Evolutionary conservation across 2,329 filamentous ascomycete species (phyloP).

Genomic region (Aureobasidium leucospermi): DNA sequence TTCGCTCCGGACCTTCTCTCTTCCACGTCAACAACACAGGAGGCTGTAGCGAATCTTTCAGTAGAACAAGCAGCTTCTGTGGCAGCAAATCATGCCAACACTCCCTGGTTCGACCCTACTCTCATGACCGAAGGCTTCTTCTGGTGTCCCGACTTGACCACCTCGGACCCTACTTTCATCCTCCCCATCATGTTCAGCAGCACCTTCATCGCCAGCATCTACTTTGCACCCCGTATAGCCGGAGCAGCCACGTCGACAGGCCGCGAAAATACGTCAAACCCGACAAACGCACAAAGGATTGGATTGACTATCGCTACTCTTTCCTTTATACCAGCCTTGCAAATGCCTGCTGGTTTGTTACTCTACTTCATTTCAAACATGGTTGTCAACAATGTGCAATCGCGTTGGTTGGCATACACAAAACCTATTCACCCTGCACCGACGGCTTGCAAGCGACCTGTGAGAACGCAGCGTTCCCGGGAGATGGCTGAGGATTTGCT

Average conservation of each 20-base stretch:
- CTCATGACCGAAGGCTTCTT: conserved; percentile 51
- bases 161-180: conserved; percentile 43
- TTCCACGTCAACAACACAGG: background rate
- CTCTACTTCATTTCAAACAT: conserved; percentile 30
- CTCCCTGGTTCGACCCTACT: conserved; percentile 38
- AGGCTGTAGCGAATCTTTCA: background rate
- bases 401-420: conserved; percentile 21
- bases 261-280: background rate
- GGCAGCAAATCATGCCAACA: background rate
- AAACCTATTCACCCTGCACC: conserved; percentile 21
- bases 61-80: background rate
- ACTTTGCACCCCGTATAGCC: conserved; percentile 15
- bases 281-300: conserved; percentile 17
- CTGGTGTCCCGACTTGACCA: conserved; percentile 53
- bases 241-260: conserved; percentile 5
- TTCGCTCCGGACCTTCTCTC: background rate
- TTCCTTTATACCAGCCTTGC: conserved; percentile 27
- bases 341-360: conserved; percentile 34
- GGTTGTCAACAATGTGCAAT: conserved; percentile 17
- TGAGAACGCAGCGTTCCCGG: conserved; percentile 17
- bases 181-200: conserved; percentile 44
- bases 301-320: conserved; percentile 26
- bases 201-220: conserved; percentile 44
- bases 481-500: conserved; percentile 1
- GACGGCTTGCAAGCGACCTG: conserved; percentile 21